phyloP scores from a whole-genome alignment of 2,329 filamentous ascomycete genomes.

The Emergomyces pasteurianus region DNA sequence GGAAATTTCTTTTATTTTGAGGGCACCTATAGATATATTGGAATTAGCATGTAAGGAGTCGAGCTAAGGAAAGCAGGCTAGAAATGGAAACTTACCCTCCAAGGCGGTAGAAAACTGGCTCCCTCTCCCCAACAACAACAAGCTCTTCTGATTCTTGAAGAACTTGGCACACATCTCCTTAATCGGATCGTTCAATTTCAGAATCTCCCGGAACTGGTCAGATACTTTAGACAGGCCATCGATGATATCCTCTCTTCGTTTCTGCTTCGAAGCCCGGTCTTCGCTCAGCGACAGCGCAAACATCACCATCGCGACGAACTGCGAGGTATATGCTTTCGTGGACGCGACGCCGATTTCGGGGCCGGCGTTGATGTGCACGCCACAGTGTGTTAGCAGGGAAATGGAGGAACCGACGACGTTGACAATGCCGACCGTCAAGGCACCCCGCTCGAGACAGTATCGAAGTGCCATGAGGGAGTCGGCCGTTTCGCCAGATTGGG shows the following conservation, averaged over 20 bases:
- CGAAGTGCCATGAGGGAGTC: slow-evolving; percentile 94
- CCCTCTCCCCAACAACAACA: slow-evolving; percentile 85
- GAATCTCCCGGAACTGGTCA: slow-evolving; percentile 79
- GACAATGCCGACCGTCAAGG: slow-evolving; percentile 93
- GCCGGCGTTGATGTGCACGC: slow-evolving; percentile 98
- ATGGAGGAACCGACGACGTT: slow-evolving; percentile 98
- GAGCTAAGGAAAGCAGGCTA: not conserved
- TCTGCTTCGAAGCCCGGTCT: slow-evolving; percentile 88
- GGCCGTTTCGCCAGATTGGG: slow-evolving; percentile 95
- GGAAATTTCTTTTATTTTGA: slow-evolving; percentile 99
- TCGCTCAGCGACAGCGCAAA: slow-evolving; percentile 93
- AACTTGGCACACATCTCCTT: slow-evolving; percentile 86
- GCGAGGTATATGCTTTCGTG: slow-evolving; percentile 98
- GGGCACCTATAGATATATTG: slow-evolving; percentile 44
- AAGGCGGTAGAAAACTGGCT: slow-evolving; percentile 95
- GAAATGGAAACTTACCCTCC: slow-evolving; percentile 47
- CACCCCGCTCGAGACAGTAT: slow-evolving; percentile 96
- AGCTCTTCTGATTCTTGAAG: slow-evolving; percentile 94
- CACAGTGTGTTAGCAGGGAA: slow-evolving; percentile 95
- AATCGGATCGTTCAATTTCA: slow-evolving; percentile 84
- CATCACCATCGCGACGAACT: slow-evolving; percentile 99
- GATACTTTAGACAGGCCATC: slow-evolving; percentile 80
- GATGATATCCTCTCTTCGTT: slow-evolving; percentile 91
- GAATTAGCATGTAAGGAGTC: slow-evolving; percentile 7
- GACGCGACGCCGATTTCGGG: slow-evolving; percentile 98